These are phyloP conservation scores for Podila minutissima DNA, from an alignment of 192 early-diverging fungal genomes.

Conservation along the genomic window DNA sequence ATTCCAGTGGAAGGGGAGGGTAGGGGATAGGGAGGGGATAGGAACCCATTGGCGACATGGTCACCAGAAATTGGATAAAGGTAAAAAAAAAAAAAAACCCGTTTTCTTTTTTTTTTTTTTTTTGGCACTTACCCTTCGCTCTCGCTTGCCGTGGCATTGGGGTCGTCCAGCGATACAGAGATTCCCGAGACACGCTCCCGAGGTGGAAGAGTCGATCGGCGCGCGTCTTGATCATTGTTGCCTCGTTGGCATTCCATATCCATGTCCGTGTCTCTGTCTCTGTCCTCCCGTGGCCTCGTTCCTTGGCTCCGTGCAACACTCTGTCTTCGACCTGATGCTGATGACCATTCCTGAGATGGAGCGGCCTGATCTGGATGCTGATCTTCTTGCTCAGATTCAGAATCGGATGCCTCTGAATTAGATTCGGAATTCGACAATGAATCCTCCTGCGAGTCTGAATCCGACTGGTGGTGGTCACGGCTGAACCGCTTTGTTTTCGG, in stretches of 20 bases:
- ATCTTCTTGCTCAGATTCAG: background rate
- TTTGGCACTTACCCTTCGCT: background rate
- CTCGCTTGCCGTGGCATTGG: conserved; percentile 6
- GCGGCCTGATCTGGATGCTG: background rate
- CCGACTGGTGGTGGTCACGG: conserved; percentile 1
- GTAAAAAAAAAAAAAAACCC: no score
- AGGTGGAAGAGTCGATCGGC: background rate
- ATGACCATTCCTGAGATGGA: background rate
- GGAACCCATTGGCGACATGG: no score
- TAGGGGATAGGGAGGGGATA: no score
- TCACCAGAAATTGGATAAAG: no score
- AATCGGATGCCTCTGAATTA: conserved; percentile 4
- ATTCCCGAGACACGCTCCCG: background rate
- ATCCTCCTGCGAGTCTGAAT: background rate
- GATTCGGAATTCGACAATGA: background rate
- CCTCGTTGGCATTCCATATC: no score
- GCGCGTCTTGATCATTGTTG: no score
- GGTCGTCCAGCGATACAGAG: background rate
- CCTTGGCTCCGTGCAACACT: no score
- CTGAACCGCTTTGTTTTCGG: background rate
- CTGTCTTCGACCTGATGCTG: background rate
- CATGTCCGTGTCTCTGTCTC: no score
- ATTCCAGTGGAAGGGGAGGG: no score
- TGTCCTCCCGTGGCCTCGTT: no score
- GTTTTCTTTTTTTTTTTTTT: no score